Percentiles rank a stretch among this genome's conserved stretches.
These are phyloP conservation scores for Emmonsiellopsis sp. DNA, from an alignment of 2,329 filamentous ascomycete species.

Conservation along the genomic window DNA sequence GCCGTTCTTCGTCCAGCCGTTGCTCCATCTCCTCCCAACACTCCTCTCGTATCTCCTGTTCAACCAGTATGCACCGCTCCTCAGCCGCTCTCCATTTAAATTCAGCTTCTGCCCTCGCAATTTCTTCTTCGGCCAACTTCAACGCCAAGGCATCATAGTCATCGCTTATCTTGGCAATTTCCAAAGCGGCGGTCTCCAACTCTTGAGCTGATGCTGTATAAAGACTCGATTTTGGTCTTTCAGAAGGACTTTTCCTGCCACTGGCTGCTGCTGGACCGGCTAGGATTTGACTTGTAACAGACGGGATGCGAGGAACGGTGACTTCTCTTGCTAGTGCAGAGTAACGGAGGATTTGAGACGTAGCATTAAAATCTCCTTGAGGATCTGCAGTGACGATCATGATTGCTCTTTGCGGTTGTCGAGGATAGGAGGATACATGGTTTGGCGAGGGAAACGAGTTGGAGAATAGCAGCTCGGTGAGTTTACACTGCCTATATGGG, in stretches of 20 bases:
- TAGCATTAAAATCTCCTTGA: constrained; percentile 89
- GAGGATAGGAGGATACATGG: constrained; percentile 35
- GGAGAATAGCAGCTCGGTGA: constrained; percentile 78
- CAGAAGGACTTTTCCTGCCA: constrained; percentile 10
- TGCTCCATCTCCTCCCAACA: constrained; percentile 80
- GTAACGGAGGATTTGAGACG: constrained; percentile 90
- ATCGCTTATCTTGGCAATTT: constrained; percentile 69
- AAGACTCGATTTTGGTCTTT: constrained; percentile 36
- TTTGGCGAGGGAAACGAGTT: constrained; percentile 67
- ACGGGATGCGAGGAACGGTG: constrained; percentile 80
- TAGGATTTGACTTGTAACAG: constrained; percentile 63
- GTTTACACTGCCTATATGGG: constrained; percentile 73
- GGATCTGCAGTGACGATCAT: constrained; percentile 98
- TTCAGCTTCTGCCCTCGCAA: constrained; percentile 62
- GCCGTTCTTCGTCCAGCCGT: constrained; percentile 63
- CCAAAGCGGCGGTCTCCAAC: constrained; percentile 70
- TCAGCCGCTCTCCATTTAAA: constrained; percentile 59
- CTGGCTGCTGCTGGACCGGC: constrained; percentile 24
- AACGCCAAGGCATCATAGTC: constrained; percentile 68
- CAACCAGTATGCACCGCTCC: constrained; percentile 60
- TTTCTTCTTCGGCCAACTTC: constrained; percentile 61
- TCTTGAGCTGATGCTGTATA: constrained; percentile 47
- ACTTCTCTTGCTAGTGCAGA: constrained; percentile 88
- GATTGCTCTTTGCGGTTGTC: constrained; percentile 67
- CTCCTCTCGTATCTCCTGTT: constrained; percentile 80